phyloP scores from a whole-genome alignment of 805 yeast species.

The Lipomyces orientalis region DNA sequence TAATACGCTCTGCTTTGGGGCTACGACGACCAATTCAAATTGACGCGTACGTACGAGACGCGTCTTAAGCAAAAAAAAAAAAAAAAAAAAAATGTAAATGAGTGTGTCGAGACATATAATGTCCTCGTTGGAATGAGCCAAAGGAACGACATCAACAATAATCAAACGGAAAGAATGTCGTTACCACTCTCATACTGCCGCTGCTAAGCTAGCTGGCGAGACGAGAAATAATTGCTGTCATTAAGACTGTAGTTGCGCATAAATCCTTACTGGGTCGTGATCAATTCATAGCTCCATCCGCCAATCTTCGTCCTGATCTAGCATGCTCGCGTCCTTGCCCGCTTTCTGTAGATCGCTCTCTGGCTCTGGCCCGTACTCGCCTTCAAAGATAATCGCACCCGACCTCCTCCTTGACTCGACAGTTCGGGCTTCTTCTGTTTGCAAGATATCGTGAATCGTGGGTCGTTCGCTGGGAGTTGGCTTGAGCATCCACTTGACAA shows the following conservation, averaged over 20 bases:
- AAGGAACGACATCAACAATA: neutral
- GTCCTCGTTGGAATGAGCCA: neutral
- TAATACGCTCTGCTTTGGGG: neutral
- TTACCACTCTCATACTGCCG: neutral
- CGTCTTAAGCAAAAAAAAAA: conserved; percentile 4
- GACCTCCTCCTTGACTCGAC: conserved; percentile 84
- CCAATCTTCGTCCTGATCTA: conserved; percentile 39
- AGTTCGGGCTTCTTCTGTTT: conserved; percentile 70
- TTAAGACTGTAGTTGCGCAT: neutral
- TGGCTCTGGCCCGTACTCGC: conserved; percentile 88
- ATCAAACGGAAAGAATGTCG: conserved; percentile 1
- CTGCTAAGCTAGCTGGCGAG: neutral
- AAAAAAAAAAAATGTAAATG: neutral
- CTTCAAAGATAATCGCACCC: conserved; percentile 94
- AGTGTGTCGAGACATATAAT: neutral
- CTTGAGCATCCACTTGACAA: conserved; percentile 87
- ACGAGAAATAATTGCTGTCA: neutral
- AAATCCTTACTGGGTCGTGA: neutral
- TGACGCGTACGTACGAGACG: neutral
- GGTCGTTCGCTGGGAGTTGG: conserved; percentile 85
- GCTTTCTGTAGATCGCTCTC: conserved; percentile 40
- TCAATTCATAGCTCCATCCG: conserved; percentile 32
- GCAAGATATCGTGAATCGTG: conserved; percentile 73
- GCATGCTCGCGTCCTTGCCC: conserved; percentile 25
- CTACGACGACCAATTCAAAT: neutral